Evolutionary conservation across 208 protist species (phyloP), one percentile per base, ranked within the genome.

Genomic region (Phytomonas sp.): DNA sequence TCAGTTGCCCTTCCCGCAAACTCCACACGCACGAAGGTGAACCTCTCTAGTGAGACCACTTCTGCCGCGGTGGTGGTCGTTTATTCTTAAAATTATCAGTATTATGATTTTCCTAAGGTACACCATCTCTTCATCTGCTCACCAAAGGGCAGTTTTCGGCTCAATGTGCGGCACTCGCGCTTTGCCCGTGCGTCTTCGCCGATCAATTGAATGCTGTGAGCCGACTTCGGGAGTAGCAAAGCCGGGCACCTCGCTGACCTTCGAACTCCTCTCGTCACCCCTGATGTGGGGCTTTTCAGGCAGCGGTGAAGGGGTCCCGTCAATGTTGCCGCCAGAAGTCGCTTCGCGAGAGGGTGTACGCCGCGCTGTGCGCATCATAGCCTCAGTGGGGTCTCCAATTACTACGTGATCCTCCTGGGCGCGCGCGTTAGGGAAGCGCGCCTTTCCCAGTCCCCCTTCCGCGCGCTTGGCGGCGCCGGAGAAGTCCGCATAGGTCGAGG

Each of bases 391-490:
- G 63, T 86, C 81, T 70, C 81, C 88, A 30, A 67, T 72, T 14
- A 67, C 68, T 5, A 65, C 73, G 32, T 73, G 72, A 36, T 52
- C n/a, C 60, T 78, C 69, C 72, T 75, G 66, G 19, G 77, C 66
- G 29, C 73, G 74, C 29, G 52, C 59, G 40, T 49, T 49, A 4
- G 60, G 52, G 0, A 83, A 72, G 64, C 80, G 79, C 4, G 76
- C 80, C 29, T 76, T 82, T 23, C 88, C 85, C 49, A 80, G 76
- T 32, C 81, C 79, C 26, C 88, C 88, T 40, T 88, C 79, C 60
- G 76, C 75, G 16, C 80, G 79, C 77, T 94, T 94, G 23, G 78
- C 73, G 14, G 79, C 85, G 49, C 91, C 88, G 11, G 80, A 86
- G 66, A 91, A 65, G 71, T 82, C 81, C 2, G 81, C 73, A 68